These are phyloP conservation scores for Umbilicus rupestris DNA, from an alignment of 164 flowering plant genomes.

Conservation along the genomic window DNA sequence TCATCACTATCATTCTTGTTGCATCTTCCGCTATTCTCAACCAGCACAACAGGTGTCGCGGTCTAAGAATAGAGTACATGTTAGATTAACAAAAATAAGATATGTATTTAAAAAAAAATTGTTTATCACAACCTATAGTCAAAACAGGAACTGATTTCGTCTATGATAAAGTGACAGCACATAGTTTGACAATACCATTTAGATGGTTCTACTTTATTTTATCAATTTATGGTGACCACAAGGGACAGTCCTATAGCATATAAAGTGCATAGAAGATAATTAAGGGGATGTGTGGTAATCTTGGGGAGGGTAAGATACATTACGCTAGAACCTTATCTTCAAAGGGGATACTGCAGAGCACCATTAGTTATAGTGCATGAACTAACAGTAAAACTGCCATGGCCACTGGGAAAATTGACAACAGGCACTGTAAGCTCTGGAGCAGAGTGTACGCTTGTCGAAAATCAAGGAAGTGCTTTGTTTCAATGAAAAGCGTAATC, in stretches of 20 bases:
- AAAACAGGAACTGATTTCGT: background rate
- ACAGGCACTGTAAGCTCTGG: too few relatives aligned
- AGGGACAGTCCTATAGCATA: background rate
- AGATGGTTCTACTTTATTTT: background rate
- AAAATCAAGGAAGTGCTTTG: too few relatives aligned
- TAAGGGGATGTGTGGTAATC: too few relatives aligned
- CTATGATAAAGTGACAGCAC: background rate
- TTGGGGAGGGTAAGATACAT: too few relatives aligned
- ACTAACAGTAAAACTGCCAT: too few relatives aligned
- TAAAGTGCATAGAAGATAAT: too few relatives aligned
- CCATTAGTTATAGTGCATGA: too few relatives aligned
- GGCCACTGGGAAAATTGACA: too few relatives aligned
- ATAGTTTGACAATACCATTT: background rate
- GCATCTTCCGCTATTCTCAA: conserved; percentile 96
- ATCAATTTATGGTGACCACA: background rate
- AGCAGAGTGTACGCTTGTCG: too few relatives aligned
- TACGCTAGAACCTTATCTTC: too few relatives aligned
- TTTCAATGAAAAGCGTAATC: too few relatives aligned
- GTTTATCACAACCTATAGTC: background rate
- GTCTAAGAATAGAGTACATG: background rate
- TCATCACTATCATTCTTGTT: conserved; percentile 69
- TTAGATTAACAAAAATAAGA: background rate
- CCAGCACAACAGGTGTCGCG: conserved; percentile 68
- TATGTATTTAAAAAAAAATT: background rate
- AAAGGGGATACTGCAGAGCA: too few relatives aligned